A percentile compares a stretch with the other conserved stretches of the same genome.
phyloP scores from a whole-genome alignment of 345 rosid species.

The Physaria fendleri region DNA sequence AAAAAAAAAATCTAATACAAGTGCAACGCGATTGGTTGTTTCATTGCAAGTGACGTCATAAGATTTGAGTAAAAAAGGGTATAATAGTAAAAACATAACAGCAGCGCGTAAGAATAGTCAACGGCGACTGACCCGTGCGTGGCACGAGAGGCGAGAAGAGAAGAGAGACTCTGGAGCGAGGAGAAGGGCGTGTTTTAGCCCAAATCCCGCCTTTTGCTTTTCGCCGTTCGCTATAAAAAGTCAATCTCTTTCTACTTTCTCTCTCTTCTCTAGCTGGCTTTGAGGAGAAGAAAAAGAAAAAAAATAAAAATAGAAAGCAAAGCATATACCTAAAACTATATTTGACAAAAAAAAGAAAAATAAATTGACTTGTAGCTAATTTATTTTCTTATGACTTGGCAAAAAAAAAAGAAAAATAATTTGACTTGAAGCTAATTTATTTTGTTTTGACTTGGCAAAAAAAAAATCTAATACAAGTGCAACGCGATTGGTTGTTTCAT shows the following conservation, averaged over 20 bases:
- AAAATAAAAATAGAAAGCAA: no score
- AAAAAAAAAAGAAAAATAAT: no score
- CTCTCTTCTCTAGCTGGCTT: conserved; percentile 1
- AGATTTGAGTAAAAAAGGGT: background rate
- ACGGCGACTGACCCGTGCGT: conserved; percentile 21
- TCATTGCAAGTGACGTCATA: conserved; percentile 2
- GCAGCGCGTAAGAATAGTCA: background rate
- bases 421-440: no score
- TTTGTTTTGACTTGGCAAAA: no score
- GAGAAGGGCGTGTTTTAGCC: conserved; percentile 19
- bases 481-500: background rate
- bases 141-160: background rate
- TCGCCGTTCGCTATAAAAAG: conserved; percentile 20
- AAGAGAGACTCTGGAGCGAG: background rate
- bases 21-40: background rate
- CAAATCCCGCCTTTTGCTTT: conserved; percentile 36
- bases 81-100: background rate
- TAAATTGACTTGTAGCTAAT: no score
- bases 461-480: no score
- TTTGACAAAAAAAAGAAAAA: no score
- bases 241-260: background rate
- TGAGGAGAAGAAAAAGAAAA: background rate
- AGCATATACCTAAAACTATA: no score
- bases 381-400: no score
- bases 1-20: no score